Percentiles rank a stretch among this genome's conserved stretches.
Conservation (phyloP, 805 yeast genomes). For the Metschnikowia lunata region DNA sequence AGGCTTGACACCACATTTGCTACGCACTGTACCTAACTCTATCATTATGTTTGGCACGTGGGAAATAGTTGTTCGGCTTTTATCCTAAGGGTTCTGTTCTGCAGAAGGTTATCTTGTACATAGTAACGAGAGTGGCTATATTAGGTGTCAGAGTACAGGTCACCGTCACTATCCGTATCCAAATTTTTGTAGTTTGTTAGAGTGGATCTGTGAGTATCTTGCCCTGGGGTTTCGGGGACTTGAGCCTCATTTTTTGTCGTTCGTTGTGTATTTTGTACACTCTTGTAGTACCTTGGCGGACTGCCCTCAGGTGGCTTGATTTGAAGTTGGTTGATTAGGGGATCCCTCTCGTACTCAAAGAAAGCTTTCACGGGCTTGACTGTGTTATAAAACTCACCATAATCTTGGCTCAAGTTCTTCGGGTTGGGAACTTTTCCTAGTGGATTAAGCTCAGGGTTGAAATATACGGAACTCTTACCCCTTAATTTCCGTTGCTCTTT, state of each 20-base stretch:
- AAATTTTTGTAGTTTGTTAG: background rate
- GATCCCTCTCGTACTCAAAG: slow-evolving; percentile 25
- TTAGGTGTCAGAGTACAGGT: slow-evolving; percentile 7
- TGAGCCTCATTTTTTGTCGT: background rate
- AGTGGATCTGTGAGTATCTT: background rate
- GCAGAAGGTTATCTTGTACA: slow-evolving; percentile 6
- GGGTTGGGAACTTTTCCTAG: slow-evolving; percentile 48
- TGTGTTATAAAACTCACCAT: slow-evolving; percentile 23
- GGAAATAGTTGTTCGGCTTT: slow-evolving; percentile 60
- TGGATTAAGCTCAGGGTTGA: slow-evolving; percentile 65
- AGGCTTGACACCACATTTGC: slow-evolving; percentile 92
- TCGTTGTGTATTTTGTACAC: slow-evolving; percentile 28
- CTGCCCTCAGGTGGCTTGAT: slow-evolving; percentile 38
- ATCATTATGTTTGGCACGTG: slow-evolving; percentile 99
- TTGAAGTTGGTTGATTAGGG: slow-evolving; percentile 22
- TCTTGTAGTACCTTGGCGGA: slow-evolving; percentile 46
- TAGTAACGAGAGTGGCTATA: background rate
- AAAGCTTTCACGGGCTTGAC: slow-evolving; percentile 28
- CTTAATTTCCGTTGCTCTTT: slow-evolving; percentile 26
- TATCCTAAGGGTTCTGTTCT: slow-evolving; percentile 12
- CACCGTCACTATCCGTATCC: slow-evolving; percentile 13
- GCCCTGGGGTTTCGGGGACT: background rate
- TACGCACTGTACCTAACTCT: slow-evolving; percentile 96
- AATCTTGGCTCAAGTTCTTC: slow-evolving; percentile 3
- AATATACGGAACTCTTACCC: slow-evolving; percentile 51